Conservation (phyloP, 352 stramenopile genomes). For the Sclerospora graminicola region DNA sequence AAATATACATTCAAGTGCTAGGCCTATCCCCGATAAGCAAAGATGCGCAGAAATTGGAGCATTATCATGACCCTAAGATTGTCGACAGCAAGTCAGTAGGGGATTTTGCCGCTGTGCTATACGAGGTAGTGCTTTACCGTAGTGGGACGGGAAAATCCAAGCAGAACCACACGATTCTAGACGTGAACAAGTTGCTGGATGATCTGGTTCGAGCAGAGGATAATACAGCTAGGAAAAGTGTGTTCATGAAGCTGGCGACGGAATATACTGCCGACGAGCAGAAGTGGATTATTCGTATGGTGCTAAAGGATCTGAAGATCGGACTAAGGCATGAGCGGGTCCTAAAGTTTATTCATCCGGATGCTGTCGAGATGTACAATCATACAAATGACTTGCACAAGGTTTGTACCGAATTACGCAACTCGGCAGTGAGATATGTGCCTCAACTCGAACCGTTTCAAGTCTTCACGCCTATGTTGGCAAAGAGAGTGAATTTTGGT, state of each 20-base stretch:
- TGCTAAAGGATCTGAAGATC: constrained; percentile 85
- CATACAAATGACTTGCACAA: constrained; percentile 78
- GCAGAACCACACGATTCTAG: constrained; percentile 40
- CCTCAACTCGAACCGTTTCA: constrained; percentile 72
- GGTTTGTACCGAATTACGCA: constrained; percentile 60
- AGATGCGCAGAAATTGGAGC: constrained; percentile 70
- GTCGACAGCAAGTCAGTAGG: constrained; percentile 72
- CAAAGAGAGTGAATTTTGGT: constrained; percentile 79
- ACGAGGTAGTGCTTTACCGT: constrained; percentile 62
- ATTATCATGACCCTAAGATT: constrained; percentile 75
- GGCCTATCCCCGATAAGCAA: constrained; percentile 48
- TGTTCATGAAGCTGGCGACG: constrained; percentile 70
- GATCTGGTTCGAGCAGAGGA: constrained; percentile 37
- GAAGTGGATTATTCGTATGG: constrained; percentile 75
- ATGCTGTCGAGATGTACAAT: constrained; percentile 83
- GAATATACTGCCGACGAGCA: constrained; percentile 64
- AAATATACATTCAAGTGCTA: constrained; percentile 63
- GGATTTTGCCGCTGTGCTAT: constrained; percentile 72
- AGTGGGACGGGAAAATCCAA: constrained; percentile 29
- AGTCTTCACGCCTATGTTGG: constrained; percentile 81
- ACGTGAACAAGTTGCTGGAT: constrained; percentile 58
- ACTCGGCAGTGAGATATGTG: constrained; percentile 75
- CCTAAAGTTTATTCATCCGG: constrained; percentile 68
- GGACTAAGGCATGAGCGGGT: constrained; percentile 72
- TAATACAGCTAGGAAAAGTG: constrained; percentile 28